Base-by-base conservation (phyloP, 768 basidiomycete genomes). In the Pholiota conissans region DNA sequence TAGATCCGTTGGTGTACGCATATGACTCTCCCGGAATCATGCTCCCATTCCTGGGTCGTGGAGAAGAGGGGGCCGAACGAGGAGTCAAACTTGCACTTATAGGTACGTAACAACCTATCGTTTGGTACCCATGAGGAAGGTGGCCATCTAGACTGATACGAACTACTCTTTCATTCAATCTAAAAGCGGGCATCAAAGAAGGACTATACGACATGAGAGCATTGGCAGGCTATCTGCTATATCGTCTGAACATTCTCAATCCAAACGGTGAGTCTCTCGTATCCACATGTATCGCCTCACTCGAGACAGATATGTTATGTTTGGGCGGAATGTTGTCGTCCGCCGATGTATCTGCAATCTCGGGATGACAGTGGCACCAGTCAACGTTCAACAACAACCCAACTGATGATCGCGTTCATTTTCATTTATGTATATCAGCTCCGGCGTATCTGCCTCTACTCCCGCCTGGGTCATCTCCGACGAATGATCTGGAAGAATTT, bases 21-120 rank as follows among this genome's bases (percentile, higher is more conserved):
- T 94, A 89, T 66, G 97, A 99, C 76, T 87, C 93, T 8, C 97
- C 97, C 2, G 97, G 97, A 2, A 91, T 98, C 47, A 98, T 98
- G 95, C 79, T 97, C 40, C 93, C 95, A 10, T 98, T 90, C 74
- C 81, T 98, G 28, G 97, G 97, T 0, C 84, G 79, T 57, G 97
- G 97, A 4, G 79, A 83, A 54, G 81, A 81, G 61, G 96, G 94
- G 16, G 89, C 93, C 50, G 97, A 99, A 72, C 81, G 92, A 66
- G 96, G 92, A 10, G 81, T 97, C 52, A 98, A 95, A 72, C 83
- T 98, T 20, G 95, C 93, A 48, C 75, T 98, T 57, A 98, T 97
- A 42, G 91, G 95, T 92, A 77, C 71, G 89, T 77, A 72, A 76
- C 54, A 59, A 49, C 52, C 57, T 39, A 56, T 56, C 47, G 28